These are phyloP conservation scores for Trichoderma pleuroti DNA, from an alignment of 2,329 filamentous ascomycete species.

Conservation along the genomic window DNA sequence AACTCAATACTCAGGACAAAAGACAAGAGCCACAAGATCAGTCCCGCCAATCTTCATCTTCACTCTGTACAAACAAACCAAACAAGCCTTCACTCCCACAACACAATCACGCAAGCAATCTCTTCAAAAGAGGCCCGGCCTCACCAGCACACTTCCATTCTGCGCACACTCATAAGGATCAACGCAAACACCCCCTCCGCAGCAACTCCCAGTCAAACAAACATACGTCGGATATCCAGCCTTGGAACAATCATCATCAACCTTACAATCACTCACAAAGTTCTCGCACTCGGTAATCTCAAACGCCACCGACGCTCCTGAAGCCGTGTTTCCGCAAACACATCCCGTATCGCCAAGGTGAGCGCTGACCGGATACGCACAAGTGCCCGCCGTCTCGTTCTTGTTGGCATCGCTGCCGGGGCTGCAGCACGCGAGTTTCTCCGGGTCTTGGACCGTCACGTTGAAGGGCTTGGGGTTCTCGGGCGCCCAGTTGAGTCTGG, in stretches of 20 bases:
- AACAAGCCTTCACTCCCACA: background rate
- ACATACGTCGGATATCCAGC: constrained; percentile 28
- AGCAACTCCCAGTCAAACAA: constrained; percentile 37
- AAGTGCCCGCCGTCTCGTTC: constrained; percentile 23
- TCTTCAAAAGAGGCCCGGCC: constrained; percentile 17
- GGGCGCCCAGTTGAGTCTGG: constrained; percentile 32
- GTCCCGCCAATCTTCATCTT: background rate
- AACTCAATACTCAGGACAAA: background rate
- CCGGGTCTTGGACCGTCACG: constrained; percentile 35
- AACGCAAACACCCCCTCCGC: constrained; percentile 35
- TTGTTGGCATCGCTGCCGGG: constrained; percentile 26
- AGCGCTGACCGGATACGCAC: constrained; percentile 33
- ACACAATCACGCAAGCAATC: background rate
- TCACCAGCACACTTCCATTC: constrained; percentile 31
- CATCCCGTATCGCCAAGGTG: constrained; percentile 31
- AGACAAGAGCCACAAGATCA: background rate
- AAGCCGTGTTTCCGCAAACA: constrained; percentile 33
- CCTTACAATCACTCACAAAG: constrained; percentile 28
- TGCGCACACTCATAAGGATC: constrained; percentile 37
- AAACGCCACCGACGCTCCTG: constrained; percentile 30
- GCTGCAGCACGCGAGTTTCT: constrained; percentile 34
- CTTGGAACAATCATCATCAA: constrained; percentile 28
- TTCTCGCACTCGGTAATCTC: constrained; percentile 35
- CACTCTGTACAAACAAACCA: background rate
- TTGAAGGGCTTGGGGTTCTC: constrained; percentile 27